Percentiles rank a stretch among this genome's conserved stretches.
Conservation (phyloP, 139 green algal genomes). For the Micromonas commoda region DNA sequence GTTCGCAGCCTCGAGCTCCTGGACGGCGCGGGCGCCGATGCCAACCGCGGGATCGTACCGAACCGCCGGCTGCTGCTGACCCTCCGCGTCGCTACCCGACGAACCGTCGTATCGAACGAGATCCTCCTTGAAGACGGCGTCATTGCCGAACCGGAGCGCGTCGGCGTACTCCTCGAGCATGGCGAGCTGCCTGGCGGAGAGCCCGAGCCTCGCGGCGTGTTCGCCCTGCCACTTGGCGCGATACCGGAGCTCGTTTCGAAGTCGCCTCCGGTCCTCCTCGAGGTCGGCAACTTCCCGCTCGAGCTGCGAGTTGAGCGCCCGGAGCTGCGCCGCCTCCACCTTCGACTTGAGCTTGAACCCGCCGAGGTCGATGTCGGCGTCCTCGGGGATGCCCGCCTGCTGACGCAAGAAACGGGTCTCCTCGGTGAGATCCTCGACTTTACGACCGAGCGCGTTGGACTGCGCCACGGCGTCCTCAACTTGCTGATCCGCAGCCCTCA, state of each 20-base stretch:
- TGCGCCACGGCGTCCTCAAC: slow-evolving; percentile 25
- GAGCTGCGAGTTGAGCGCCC: slow-evolving; percentile 38
- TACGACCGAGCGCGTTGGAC: background rate
- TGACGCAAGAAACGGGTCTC: slow-evolving; percentile 28
- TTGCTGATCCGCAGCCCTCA: slow-evolving; percentile 7
- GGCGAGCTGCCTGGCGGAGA: slow-evolving; percentile 58
- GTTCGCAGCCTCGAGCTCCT: slow-evolving; percentile 5
- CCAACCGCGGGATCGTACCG: background rate
- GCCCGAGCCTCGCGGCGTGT: slow-evolving; percentile 51
- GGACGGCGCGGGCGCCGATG: background rate
- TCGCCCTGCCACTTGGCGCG: slow-evolving; percentile 65
- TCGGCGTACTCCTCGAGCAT: slow-evolving; percentile 64
- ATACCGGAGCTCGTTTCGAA: slow-evolving; percentile 69
- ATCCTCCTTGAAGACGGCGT: background rate
- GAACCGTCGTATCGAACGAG: too few relatives aligned
- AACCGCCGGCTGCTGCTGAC: background rate
- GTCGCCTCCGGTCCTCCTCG: slow-evolving; percentile 63
- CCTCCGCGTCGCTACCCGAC: background rate
- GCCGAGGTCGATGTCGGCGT: slow-evolving; percentile 22
- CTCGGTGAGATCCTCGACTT: slow-evolving; percentile 23
- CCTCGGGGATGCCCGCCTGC: slow-evolving; percentile 31
- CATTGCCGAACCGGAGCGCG: slow-evolving; percentile 12
- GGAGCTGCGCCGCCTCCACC: slow-evolving; percentile 33
- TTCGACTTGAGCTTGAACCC: slow-evolving; percentile 26
- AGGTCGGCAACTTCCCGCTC: slow-evolving; percentile 41